These are phyloP conservation scores for Neurospora sp. DNA, from an alignment of 495 filamentous ascomycete species.

Conservation along the genomic window DNA sequence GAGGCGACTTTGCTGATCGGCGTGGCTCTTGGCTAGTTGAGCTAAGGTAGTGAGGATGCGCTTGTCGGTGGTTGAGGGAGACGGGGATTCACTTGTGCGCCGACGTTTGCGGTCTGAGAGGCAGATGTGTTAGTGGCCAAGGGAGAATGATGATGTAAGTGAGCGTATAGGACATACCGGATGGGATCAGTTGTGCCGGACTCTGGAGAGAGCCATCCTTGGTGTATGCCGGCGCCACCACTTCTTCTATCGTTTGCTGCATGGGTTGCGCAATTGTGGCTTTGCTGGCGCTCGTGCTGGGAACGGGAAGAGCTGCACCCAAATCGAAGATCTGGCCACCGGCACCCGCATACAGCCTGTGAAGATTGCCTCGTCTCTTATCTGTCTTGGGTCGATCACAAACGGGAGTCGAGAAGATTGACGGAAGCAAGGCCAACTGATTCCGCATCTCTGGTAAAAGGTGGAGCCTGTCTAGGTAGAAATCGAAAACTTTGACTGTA, in stretches of 20 bases:
- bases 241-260: neutral
- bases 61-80: conserved; percentile 1
- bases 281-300: neutral
- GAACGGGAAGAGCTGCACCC: too few species aligned
- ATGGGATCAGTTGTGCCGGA: neutral
- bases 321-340: too few species aligned
- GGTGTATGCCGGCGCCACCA: neutral
- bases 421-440: too few species aligned
- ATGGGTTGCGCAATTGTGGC: neutral
- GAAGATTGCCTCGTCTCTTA: too few species aligned
- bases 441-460: too few species aligned
- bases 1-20: neutral
- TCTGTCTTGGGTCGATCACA: too few species aligned
- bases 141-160: neutral
- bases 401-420: too few species aligned
- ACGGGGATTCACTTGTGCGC: neutral
- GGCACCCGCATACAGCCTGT: too few species aligned
- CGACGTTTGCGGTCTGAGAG: conserved; percentile 3
- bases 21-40: neutral
- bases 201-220: neutral
- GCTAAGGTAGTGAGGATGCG: neutral
- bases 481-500: too few species aligned
- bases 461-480: too few species aligned
- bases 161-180: neutral
- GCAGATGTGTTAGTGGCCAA: neutral